phyloP scores from a whole-genome alignment of 306 rosid species.

The Astragalus glycyphyllos region DNA sequence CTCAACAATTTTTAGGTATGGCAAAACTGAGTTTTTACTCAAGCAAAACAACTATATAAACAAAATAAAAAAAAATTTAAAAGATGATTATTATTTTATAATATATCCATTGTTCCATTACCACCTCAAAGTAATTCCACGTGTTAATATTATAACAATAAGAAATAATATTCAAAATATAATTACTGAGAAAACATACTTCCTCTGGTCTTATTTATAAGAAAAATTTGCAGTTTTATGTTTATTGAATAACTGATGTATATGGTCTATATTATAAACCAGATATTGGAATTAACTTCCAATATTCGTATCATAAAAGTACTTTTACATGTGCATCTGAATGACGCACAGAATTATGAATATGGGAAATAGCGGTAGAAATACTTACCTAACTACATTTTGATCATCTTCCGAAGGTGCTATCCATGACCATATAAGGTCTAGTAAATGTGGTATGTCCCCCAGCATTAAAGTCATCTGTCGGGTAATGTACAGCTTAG shows the following conservation, averaged over 20 bases:
- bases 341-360: constrained; percentile 9
- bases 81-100: not conserved
- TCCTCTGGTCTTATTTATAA: too few species aligned
- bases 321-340: constrained; percentile 24
- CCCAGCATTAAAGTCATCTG: constrained; percentile 94
- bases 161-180: constrained; percentile 5
- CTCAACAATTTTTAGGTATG: not conserved
- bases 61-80: not conserved
- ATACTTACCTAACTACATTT: constrained; percentile 68
- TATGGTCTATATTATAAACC: too few species aligned
- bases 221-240: too few species aligned
- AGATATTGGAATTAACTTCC: constrained; percentile 6
- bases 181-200: not conserved
- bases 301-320: constrained; percentile 24
- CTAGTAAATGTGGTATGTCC: constrained; percentile 86
- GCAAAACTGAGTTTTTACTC: not conserved
- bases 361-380: constrained; percentile 40
- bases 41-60: not conserved
- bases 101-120: constrained; percentile 3
- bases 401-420: constrained; percentile 86
- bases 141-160: constrained; percentile 2
- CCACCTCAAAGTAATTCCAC: constrained; percentile 18
- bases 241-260: too few species aligned
- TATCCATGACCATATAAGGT: constrained; percentile 97
- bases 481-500: constrained; percentile 38